These are phyloP conservation scores for Hericium coralloides DNA, from an alignment of 768 basidiomycete species.

Conservation along the genomic window DNA sequence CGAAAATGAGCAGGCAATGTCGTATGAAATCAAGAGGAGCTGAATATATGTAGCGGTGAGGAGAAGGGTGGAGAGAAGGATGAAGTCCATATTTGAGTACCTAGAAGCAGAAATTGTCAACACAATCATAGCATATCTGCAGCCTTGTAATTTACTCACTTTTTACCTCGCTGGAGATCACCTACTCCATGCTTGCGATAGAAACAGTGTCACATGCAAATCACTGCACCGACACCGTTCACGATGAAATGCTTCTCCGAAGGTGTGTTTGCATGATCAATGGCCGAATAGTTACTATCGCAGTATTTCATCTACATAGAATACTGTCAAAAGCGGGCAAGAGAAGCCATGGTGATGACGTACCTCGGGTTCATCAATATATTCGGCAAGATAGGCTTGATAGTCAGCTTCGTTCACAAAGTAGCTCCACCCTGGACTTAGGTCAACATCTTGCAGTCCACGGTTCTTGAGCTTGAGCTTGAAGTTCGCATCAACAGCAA, in stretches of 20 bases:
- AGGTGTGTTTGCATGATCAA: conserved; percentile 4
- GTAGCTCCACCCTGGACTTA: conserved; percentile 3
- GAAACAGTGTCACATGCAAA: conserved; percentile 3
- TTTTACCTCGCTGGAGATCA: not conserved
- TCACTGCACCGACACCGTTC: conserved; percentile 7
- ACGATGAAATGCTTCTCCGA: conserved; percentile 1
- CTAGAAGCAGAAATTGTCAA: conserved; percentile 1
- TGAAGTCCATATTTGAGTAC: conserved; percentile 18
- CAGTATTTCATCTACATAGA: not conserved
- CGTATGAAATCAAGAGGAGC: not conserved
- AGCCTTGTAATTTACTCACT: not conserved
- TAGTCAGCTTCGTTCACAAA: not conserved
- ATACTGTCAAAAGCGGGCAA: not conserved
- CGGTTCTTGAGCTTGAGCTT: conserved; percentile 1
- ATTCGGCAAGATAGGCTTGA: not conserved
- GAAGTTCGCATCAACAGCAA: conserved; percentile 6
- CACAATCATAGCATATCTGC: conserved; percentile 1
- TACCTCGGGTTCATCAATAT: conserved; percentile 1
- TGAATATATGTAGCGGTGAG: not conserved
- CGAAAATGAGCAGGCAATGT: conserved; percentile 1
- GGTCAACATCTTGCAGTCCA: not conserved
- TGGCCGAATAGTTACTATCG: not conserved
- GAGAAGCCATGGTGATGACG: conserved; percentile 16
- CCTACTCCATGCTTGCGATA: not conserved
- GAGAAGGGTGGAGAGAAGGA: conserved; percentile 6